These are phyloP conservation scores for Zygosaccharomyces gambellarensis DNA, from an alignment of 805 yeast genomes.

Conservation along the genomic window DNA sequence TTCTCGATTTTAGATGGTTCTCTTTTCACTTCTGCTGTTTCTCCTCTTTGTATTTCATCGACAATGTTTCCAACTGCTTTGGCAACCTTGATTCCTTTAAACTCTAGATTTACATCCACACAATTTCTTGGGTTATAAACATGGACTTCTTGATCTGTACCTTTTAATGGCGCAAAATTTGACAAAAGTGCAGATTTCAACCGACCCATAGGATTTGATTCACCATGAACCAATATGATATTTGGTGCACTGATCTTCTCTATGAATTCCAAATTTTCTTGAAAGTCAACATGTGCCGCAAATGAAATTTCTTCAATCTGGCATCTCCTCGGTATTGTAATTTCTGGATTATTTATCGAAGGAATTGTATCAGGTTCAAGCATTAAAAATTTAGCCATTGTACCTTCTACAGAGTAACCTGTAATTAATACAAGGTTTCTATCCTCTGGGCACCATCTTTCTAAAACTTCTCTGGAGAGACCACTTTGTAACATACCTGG, in stretches of 20 bases:
- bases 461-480: slow-evolving; percentile 82
- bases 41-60: slow-evolving; percentile 39
- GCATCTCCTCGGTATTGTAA: slow-evolving; percentile 79
- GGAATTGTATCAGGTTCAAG: slow-evolving; percentile 91
- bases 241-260: slow-evolving; percentile 80
- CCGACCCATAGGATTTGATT: slow-evolving; percentile 97
- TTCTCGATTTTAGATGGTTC: slow-evolving; percentile 42
- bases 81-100: slow-evolving; percentile 80
- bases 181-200: slow-evolving; percentile 86
- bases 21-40: slow-evolving; percentile 22
- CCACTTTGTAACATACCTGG: slow-evolving; percentile 99
- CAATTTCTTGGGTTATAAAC: slow-evolving; percentile 92
- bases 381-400: slow-evolving; percentile 86
- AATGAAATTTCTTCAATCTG: slow-evolving; percentile 90
- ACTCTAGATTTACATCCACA: slow-evolving; percentile 67
- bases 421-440: slow-evolving; percentile 83
- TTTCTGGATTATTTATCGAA: slow-evolving; percentile 72
- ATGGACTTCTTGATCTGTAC: slow-evolving; percentile 83
- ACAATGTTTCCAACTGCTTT: slow-evolving; percentile 62
- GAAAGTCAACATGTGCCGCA: slow-evolving; percentile 99
- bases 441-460: slow-evolving; percentile 96
- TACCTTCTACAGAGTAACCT: slow-evolving; percentile 98
- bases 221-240: slow-evolving; percentile 94
- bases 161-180: slow-evolving; percentile 73
- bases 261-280: slow-evolving; percentile 86